Conservation (phyloP, 139 green algal species). For the Pleodorina starrii region DNA sequence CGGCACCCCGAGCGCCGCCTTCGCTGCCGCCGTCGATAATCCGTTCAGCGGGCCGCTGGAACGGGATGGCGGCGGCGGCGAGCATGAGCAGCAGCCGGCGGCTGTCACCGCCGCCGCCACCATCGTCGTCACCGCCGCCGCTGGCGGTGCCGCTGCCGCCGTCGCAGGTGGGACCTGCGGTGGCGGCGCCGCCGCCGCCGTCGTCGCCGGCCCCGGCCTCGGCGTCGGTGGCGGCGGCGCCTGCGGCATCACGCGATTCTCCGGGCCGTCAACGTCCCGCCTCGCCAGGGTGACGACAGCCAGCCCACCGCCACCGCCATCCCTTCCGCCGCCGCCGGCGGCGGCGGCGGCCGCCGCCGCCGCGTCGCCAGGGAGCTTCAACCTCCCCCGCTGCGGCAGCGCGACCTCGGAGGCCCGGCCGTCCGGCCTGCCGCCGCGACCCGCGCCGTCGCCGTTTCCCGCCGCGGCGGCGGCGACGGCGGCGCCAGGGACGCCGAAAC, state of each 20-base stretch:
- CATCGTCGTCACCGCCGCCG: background rate
- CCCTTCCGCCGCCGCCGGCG: background rate
- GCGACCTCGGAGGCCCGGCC: background rate
- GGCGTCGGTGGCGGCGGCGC: background rate
- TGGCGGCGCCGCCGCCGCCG: background rate
- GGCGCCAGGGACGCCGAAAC: background rate
- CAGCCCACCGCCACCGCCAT: background rate
- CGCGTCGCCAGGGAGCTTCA: background rate
- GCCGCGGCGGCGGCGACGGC: background rate
- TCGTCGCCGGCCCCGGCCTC: background rate
- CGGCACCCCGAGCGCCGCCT: constrained; percentile 1
- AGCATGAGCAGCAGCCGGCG: background rate
- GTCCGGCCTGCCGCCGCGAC: constrained; percentile 9
- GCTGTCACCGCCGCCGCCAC: background rate
- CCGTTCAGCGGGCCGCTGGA: background rate
- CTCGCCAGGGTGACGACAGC: background rate
- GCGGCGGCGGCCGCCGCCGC: background rate
- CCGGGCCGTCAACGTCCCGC: background rate
- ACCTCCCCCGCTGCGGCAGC: background rate
- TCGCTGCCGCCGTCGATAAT: background rate
- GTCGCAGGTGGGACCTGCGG: background rate
- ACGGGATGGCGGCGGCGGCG: background rate
- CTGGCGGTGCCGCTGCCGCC: background rate
- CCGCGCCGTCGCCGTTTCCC: background rate
- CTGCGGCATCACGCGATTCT: background rate